Evolutionary conservation across 257 asterid genomes (phyloP), one percentile per base, ranked within the genome.

Genomic region (Nicotiana knightiana): DNA sequence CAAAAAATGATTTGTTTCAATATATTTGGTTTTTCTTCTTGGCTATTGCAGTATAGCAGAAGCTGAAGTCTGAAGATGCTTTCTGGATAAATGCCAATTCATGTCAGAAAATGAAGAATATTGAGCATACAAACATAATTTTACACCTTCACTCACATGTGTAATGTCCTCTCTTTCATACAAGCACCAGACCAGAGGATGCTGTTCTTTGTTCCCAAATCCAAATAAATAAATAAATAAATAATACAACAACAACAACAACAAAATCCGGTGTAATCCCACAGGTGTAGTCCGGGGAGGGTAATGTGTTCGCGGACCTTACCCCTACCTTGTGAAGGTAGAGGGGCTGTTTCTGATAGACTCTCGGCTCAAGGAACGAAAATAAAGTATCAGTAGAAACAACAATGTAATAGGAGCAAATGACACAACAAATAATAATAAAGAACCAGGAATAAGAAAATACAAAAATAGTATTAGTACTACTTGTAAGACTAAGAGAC

Each of bases 101-200:
- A 51, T 75, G 79, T 75, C 79, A 73, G 79, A 48, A 48, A 26
- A 48, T 75, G 63, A 75, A 75, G 79, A 75, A 75, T 51, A 75
- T 75, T 51, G 13, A 12, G 63, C 62, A 75, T 26, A 75, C 39
- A 75, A 51, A 75, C 63, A 51, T 75, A 75, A 75, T 6, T 75
- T 51, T 73, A 48, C 79, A 73, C 51, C 79, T 73, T 73, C 79
- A 73, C 24, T 75, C 79, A 75, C 79, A 48, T 73, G 79, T 73
- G 28, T 5, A 46, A 37, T 46, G 79, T 73, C 79, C 39, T 48
- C 59, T 43, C 15, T 46, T 73, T 73, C 62, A 48, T 18, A 73
- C 79, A 35, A 73, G 37, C 11, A 39, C 35, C 77, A 70, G n/a
- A 39, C n/a, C 58, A 70, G n/a, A 21, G 12, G 57, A 18, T 68